Evolutionary conservation across 345 rosid species (phyloP), one percentile per base, ranked within the genome.

Genomic region (Boechera divaricarpa): DNA sequence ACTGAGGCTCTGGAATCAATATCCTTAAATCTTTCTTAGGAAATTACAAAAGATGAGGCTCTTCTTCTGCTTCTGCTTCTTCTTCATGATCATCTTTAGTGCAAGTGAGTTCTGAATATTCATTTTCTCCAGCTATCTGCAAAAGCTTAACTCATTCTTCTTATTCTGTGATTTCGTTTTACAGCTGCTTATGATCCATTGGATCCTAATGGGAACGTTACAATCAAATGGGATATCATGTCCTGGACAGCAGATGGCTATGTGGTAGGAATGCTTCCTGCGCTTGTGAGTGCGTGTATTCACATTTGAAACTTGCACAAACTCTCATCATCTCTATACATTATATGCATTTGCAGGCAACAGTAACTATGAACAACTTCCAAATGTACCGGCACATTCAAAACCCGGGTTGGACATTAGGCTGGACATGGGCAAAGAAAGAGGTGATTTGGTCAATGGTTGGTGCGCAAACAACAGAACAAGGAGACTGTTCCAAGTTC

Each of bases 401-500:
- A 80, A 83, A 63, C 76, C 97, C 97, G 0, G 94, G 98, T 4
- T 94, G 98, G 97, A 87, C 85, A 42, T 39, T 94, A 28, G 91
- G 97, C 4, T 91, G 97, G 98, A 77, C 91, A 67, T 91, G 97
- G 98, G 91, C 92, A 7, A 90, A 91, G 81, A 91, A 94, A 78
- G 97, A 94, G 76, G 86, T 94, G 73, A 87, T 91, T 65, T 90
- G 94, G 96, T 78, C 90, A 38, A 85, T 90, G 87, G 82, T 71
- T 11, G 98, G 97, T 13, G 88, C 94, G 10, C 96, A 94, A 79
- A 80, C 98, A 29, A 86, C 88, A 2, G 97, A 94, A 59, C 98
- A 94, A 85, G 98, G 98, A 15, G 97, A 94, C 54, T 94, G 98
- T 77, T 91, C 98, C 76, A 94, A 90, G 82, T 94, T 91, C 85